These are phyloP conservation scores for Podospora australis DNA, from an alignment of 495 filamentous ascomycete genomes.

Conservation along the genomic window DNA sequence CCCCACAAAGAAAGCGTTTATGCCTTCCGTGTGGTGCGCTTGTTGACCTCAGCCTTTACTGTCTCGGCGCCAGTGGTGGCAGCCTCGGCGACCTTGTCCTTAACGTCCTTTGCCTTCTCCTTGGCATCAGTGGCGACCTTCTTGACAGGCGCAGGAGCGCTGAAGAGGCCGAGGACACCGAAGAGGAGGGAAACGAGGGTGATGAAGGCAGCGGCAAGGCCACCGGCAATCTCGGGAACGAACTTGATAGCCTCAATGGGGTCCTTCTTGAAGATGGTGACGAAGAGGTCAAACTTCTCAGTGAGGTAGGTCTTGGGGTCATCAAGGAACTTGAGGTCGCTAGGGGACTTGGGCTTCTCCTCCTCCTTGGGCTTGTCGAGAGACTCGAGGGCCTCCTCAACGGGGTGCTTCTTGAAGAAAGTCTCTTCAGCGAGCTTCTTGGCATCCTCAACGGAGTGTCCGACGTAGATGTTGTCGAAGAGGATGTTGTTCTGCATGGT, in stretches of 20 bases:
- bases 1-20: too few species aligned
- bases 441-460: conserved; percentile 92
- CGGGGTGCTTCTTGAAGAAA: conserved; percentile 82
- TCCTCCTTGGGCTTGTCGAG: conserved; percentile 74
- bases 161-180: conserved; percentile 39
- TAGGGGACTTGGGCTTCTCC: conserved; percentile 55
- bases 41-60: conserved; percentile 54
- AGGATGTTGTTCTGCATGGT: conserved; percentile 99
- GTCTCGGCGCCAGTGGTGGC: conserved; percentile 59
- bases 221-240: conserved; percentile 84
- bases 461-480: conserved; percentile 99
- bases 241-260: conserved; percentile 86
- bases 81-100: conserved; percentile 75
- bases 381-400: conserved; percentile 79
- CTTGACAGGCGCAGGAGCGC: conserved; percentile 40
- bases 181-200: conserved; percentile 64
- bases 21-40: conserved; percentile 45
- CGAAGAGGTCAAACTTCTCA: conserved; percentile 87
- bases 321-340: conserved; percentile 82
- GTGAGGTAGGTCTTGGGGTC: conserved; percentile 84
- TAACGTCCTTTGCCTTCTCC: conserved; percentile 60
- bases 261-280: conserved; percentile 77
- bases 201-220: conserved; percentile 60
- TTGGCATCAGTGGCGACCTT: conserved; percentile 65
- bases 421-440: conserved; percentile 85